Conservation (phyloP, 345 rosid genomes). For the Eucalyptus curtisii region DNA sequence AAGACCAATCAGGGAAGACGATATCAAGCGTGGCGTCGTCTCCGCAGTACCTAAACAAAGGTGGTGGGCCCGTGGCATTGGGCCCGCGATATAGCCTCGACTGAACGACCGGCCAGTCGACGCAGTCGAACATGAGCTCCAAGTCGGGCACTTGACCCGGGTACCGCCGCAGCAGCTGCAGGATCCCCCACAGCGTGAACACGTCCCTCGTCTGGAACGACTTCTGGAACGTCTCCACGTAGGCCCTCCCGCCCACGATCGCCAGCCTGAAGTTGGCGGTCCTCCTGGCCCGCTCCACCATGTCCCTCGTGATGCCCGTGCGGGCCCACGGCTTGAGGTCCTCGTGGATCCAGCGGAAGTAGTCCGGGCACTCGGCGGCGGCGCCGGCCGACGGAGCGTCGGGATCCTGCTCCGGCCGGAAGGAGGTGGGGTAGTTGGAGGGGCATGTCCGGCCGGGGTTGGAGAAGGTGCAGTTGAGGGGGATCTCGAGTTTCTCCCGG, state of each 20-base stretch:
- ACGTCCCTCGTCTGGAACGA: conserved; percentile 72
- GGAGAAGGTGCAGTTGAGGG: conserved; percentile 31
- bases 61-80: conserved; percentile 36
- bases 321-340: conserved; percentile 78
- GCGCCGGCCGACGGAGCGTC: not conserved
- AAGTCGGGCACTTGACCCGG: conserved; percentile 76
- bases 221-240: conserved; percentile 30
- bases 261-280: conserved; percentile 57
- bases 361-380: conserved; percentile 43
- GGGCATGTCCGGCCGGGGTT: conserved; percentile 28
- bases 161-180: conserved; percentile 64
- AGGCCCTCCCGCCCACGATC: conserved; percentile 38
- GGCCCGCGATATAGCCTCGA: conserved; percentile 14
- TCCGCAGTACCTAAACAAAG: conserved; percentile 70
- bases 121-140: conserved; percentile 82
- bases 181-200: conserved; percentile 77
- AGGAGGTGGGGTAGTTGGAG: conserved; percentile 8
- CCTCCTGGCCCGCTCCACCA: conserved; percentile 32
- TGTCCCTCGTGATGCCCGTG: conserved; percentile 61
- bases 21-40: conserved; percentile 38
- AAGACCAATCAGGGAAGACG: conserved; percentile 90
- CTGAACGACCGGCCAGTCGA: conserved; percentile 55
- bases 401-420: not conserved
- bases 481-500: conserved; percentile 9
- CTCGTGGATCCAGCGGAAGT: conserved; percentile 94